Conservation (phyloP, 495 filamentous ascomycete species). For the Hypoxylon rickii region DNA sequence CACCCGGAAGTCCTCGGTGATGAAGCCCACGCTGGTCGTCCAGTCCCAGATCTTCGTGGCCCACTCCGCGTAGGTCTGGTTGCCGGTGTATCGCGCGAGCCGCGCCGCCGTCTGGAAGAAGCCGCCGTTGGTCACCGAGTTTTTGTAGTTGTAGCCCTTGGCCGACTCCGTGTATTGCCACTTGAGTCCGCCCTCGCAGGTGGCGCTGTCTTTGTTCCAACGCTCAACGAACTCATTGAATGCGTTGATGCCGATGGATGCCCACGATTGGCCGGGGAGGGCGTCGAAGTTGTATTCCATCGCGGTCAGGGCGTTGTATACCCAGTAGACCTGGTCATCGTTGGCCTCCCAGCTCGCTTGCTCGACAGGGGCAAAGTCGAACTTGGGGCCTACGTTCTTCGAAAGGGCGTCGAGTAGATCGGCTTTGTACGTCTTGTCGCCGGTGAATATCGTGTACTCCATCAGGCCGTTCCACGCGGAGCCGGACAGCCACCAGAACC, state of each 20-base stretch:
- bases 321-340: slow-evolving; percentile 89
- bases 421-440: slow-evolving; percentile 73
- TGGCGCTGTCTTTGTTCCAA: slow-evolving; percentile 70
- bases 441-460: slow-evolving; percentile 83
- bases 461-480: slow-evolving; percentile 75
- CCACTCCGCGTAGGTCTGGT: slow-evolving; percentile 76
- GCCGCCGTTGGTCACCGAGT: slow-evolving; percentile 75
- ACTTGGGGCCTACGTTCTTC: slow-evolving; percentile 69
- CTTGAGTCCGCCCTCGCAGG: slow-evolving; percentile 76
- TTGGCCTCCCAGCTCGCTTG: slow-evolving; percentile 79
- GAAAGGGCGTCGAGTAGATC: slow-evolving; percentile 67
- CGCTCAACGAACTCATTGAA: slow-evolving; percentile 68
- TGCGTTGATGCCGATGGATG: slow-evolving; percentile 75
- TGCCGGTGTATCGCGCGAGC: slow-evolving; percentile 75
- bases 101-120: slow-evolving; percentile 80
- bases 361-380: slow-evolving; percentile 78
- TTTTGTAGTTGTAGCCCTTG: slow-evolving; percentile 80
- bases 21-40: slow-evolving; percentile 64
- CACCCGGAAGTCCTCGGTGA: slow-evolving; percentile 63
- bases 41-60: slow-evolving; percentile 73
- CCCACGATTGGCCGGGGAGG: slow-evolving; percentile 60
- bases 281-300: slow-evolving; percentile 70
- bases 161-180: slow-evolving; percentile 86
- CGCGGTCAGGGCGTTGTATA: slow-evolving; percentile 75
- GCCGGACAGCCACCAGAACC: slow-evolving; percentile 84